Base-by-base conservation (phyloP, 345 rosid genomes). In the Pugionium cornutum region DNA sequence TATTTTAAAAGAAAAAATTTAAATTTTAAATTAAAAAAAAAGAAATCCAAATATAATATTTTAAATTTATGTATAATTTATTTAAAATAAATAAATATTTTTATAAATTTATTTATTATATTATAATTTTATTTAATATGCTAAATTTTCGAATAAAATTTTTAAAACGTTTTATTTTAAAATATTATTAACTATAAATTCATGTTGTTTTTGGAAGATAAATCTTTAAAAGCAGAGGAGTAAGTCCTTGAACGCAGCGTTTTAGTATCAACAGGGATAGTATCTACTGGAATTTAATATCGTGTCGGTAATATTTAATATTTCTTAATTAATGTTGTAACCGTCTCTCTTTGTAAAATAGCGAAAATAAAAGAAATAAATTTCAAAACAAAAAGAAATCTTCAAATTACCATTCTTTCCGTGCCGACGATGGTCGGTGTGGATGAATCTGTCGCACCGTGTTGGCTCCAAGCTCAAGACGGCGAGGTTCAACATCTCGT, bases 391-490 rank as follows among this genome's bases (percentile, higher is more conserved):
- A 43, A 26, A 34, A 6, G 32, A 6, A 35, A 7, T 4, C 25
- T 57, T 47, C 3, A 57, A 57, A 67, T 42, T 4, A 27, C 61
- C 34, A 6, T 27, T 10, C 36, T 2, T 27, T 10, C 60, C 39
- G 68, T 49, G 57, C 25, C 39, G 71, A 44, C 42, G 72, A 67
- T 60, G 63, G 45, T 53, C 68, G 62, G 37, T 36, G 58, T 54
- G 25, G 68, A 74, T 69, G 81, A 50, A 58, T 45, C 69, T 35
- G 0, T 64, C 53, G 31, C 64, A 40, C 44, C 78, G 68, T 50
- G 29, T 61, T 26, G 30, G 62, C 34, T 60, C 66, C 10, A 68
- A 37, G 11, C 61, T 64, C 36, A 56, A 73, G 52, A 29, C 44
- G 54, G 51, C 43, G 62, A 61, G 25, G 30, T 32, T 7, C 58